Evolutionary conservation across 805 yeast genomes (phyloP).

Genomic region (Pichia manshurica): DNA sequence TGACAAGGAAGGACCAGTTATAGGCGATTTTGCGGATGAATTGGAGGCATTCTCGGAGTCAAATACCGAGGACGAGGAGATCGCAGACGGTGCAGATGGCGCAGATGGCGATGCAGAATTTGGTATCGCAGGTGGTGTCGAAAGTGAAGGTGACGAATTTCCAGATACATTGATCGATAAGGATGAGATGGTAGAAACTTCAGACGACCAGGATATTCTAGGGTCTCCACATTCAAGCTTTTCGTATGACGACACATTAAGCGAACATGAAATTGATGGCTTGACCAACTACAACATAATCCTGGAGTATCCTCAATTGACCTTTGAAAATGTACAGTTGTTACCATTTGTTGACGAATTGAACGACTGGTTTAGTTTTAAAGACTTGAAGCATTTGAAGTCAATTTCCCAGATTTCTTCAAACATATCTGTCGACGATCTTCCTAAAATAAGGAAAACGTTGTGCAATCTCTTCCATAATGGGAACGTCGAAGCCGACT

Average conservation of each 20-base stretch:
- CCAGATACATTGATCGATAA: conserved; percentile 28
- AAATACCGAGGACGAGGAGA: no score
- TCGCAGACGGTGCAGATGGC: no score
- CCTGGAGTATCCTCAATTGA: conserved; percentile 37
- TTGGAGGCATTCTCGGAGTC: no score
- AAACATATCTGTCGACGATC: not conserved
- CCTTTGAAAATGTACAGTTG: conserved; percentile 37
- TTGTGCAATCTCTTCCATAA: not conserved
- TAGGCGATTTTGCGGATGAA: no score
- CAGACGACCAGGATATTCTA: conserved; percentile 26
- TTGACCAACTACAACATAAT: conserved; percentile 30
- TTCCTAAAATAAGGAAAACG: not conserved
- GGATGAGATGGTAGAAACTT: conserved; percentile 29
- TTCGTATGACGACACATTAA: conserved; percentile 21
- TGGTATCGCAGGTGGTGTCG: not conserved
- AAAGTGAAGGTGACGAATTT: conserved; percentile 17
- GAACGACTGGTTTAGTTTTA: conserved; percentile 34
- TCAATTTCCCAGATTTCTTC: conserved; percentile 11
- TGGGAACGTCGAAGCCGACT: not conserved
- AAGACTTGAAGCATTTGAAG: conserved; percentile 26
- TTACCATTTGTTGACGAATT: conserved; percentile 35
- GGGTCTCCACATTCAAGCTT: conserved; percentile 28
- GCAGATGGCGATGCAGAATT: no score
- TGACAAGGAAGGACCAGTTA: not conserved
- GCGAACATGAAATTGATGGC: conserved; percentile 30